phyloP scores from a whole-genome alignment of 805 yeast genomes.

The Nakazawaea laoshanensis region DNA sequence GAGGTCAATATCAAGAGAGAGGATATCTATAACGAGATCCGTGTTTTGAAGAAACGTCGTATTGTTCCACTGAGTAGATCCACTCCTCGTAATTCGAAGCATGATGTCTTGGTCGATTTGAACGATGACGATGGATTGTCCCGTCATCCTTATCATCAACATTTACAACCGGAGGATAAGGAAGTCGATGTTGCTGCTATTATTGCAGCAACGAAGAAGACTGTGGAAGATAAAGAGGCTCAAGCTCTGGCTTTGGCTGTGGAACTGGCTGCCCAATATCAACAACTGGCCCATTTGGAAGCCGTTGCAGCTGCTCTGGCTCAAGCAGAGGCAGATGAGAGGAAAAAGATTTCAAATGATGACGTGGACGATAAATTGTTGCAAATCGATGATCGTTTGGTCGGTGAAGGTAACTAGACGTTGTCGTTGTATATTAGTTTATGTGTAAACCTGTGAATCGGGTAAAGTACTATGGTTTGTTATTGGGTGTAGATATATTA shows the following conservation, averaged over 20 bases:
- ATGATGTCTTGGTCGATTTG: constrained; percentile 11
- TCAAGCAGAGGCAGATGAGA: constrained; percentile 8
- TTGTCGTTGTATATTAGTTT: not conserved
- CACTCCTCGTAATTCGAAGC: constrained; percentile 10
- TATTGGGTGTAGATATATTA: too few species aligned
- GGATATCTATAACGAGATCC: constrained; percentile 48
- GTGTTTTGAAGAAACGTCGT: constrained; percentile 44
- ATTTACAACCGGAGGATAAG: constrained; percentile 9
- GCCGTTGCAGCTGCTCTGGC: constrained; percentile 10
- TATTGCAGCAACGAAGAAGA: constrained; percentile 11
- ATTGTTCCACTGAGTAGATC: constrained; percentile 17
- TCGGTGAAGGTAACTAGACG: constrained; percentile 8
- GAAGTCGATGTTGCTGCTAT: constrained; percentile 11
- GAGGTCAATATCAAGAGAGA: constrained; percentile 47
- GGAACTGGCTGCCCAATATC: constrained; percentile 7
- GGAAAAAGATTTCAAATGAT: constrained; percentile 7
- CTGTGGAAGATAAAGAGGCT: constrained; percentile 9
- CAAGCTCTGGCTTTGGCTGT: constrained; percentile 6
- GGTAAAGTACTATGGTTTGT: too few species aligned
- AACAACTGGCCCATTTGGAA: constrained; percentile 10
- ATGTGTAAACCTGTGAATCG: too few species aligned
- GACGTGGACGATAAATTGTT: constrained; percentile 11
- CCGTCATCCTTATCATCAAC: constrained; percentile 9
- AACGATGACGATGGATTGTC: constrained; percentile 10
- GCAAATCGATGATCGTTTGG: constrained; percentile 11